Evolutionary conservation across 176 grass and related monocot genomes (phyloP), one percentile per base, ranked within the genome.

Genomic region (Oryza meyeriana): DNA sequence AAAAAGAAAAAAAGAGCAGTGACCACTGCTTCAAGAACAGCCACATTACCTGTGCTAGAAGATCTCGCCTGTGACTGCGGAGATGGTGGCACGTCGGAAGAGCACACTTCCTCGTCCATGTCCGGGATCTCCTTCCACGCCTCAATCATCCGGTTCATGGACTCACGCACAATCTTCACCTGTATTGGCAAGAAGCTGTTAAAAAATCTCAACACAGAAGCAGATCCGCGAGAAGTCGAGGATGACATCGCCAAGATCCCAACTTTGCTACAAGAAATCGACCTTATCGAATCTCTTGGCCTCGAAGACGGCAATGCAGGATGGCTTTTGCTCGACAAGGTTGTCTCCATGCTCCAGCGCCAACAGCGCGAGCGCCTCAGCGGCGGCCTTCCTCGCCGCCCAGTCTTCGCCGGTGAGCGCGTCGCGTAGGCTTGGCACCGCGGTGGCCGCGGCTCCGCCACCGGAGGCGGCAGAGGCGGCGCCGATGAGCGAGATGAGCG

Each of bases 251-350:
- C 3, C 34, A 22, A 70, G 20, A 83, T 69, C 67, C 55, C 10
- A 27, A 34, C 18, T 81, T 10, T 20, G 65, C 4, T 64, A 34
- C 38, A 28, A n/a, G 22, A 9, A n/a, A 1, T 42, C 0, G 6
- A 98, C 96, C 96, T 98, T 98, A 31, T 98, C 96, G 8, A 98
- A 98, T 72, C 77, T 92, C 87, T 86, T 93, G 52, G 93, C 86
- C 69, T 98, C 90, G 22, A 98, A 98, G 57, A 91, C 80, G 52
- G 87, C 61, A 88, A 98, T 88, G 80, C 90, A 98, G 42, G 88
- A 89, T 8, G 84, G 74, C 66, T 93, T 98, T 79, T 93, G 94
- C 10, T 79, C 65, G 2, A 80, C 65, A 24, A 98, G 79, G 38
- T 91, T 85, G 63, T 98, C 91, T 33, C 84, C 92, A 66, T 95